Conservation (phyloP, 1,139 yeast genomes). For the Magnusiomyces sp. region DNA sequence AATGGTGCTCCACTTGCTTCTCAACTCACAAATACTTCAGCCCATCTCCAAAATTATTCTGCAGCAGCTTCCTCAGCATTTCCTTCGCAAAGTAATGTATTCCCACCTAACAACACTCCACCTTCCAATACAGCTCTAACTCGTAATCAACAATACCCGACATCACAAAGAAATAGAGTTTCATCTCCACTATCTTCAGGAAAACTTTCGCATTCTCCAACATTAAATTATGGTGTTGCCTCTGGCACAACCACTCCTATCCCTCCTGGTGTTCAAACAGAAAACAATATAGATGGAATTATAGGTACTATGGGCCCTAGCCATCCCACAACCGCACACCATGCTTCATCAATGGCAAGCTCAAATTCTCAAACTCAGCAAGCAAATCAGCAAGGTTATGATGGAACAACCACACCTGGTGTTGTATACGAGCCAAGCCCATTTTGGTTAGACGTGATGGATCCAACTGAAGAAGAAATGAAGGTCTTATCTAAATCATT, state of each 20-base stretch:
- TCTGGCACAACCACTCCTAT: neutral
- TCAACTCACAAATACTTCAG: too few species aligned
- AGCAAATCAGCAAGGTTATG: neutral
- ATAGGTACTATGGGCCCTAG: neutral
- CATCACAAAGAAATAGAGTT: too few species aligned
- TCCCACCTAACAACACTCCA: neutral
- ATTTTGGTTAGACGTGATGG: constrained; percentile 86
- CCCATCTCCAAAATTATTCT: too few species aligned
- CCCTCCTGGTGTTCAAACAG: neutral
- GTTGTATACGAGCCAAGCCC: constrained; percentile 35
- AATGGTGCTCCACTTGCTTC: neutral
- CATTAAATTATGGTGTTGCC: neutral
- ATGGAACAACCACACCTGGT: neutral
- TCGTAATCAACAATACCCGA: neutral
- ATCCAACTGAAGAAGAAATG: constrained; percentile 97
- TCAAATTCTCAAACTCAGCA: neutral
- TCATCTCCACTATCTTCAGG: neutral
- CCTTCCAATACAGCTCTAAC: neutral
- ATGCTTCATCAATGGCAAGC: neutral
- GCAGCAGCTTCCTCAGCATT: too few species aligned
- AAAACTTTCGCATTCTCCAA: neutral
- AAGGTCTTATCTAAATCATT: constrained; percentile 83
- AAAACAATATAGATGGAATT: neutral
- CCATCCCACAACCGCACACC: neutral
- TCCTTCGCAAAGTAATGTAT: too few species aligned